phyloP scores from a whole-genome alignment of 495 filamentous ascomycete species.

The Margaritispora aquatica region DNA sequence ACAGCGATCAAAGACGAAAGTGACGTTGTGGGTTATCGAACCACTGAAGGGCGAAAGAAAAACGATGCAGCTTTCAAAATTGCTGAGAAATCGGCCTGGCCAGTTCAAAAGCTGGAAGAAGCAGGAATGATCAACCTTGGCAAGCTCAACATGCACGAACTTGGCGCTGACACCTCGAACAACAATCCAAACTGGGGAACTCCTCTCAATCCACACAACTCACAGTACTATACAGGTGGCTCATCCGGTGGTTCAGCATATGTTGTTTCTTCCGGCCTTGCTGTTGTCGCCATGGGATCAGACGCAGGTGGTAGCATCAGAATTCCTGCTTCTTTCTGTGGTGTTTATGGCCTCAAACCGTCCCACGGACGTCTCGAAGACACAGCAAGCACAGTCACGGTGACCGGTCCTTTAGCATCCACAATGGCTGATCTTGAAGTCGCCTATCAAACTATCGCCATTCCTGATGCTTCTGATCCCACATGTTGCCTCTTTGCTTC shows the following conservation, averaged over 20 bases:
- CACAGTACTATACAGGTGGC: conserved; percentile 77
- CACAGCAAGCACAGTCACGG: conserved; percentile 56
- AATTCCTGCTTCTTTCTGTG: conserved; percentile 77
- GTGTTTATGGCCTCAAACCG: conserved; percentile 83
- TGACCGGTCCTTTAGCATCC: conserved; percentile 69
- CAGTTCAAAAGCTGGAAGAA: conserved; percentile 66
- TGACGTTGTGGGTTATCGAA: conserved; percentile 67
- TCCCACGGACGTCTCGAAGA: conserved; percentile 65
- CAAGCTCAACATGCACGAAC: conserved; percentile 88
- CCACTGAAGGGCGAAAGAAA: conserved; percentile 37
- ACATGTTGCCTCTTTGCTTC: conserved; percentile 31
- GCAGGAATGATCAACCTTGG: conserved; percentile 78
- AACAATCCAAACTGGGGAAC: conserved; percentile 80
- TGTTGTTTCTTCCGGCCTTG: conserved; percentile 64
- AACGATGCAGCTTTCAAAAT: conserved; percentile 41
- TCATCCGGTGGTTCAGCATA: conserved; percentile 84
- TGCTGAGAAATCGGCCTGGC: conserved; percentile 60
- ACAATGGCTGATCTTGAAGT: conserved; percentile 78
- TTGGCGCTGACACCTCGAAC: conserved; percentile 77
- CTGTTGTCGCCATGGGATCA: conserved; percentile 77
- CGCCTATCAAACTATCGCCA: conserved; percentile 70
- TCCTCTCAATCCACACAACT: conserved; percentile 77
- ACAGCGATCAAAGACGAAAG: conserved; percentile 86
- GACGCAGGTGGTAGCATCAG: conserved; percentile 87
- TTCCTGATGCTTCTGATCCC: conserved; percentile 50